Percentiles rank a stretch among this genome's conserved stretches.
phyloP scores from a whole-genome alignment of 495 filamentous ascomycete genomes.

The Lindgomyces ingoldianus region DNA sequence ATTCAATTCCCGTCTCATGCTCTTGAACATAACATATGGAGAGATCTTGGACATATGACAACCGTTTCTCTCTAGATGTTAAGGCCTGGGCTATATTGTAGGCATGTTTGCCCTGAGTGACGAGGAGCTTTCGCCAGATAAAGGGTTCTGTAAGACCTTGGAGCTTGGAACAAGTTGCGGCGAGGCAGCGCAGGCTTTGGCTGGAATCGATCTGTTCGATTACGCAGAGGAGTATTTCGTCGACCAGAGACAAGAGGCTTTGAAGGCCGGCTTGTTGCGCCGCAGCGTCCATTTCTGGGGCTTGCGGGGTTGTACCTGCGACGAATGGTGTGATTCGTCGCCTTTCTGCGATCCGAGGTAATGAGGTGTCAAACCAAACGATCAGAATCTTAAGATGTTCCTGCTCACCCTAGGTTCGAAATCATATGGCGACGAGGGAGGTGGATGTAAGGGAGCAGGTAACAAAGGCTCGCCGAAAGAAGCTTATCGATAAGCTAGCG shows the following conservation, averaged over 20 bases:
- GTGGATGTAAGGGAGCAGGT: no score
- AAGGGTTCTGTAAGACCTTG: slow-evolving; percentile 30
- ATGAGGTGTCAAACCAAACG: not conserved
- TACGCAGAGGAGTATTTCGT: slow-evolving; percentile 32
- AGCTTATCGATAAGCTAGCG: not conserved
- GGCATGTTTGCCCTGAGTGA: slow-evolving; percentile 17
- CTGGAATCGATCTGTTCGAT: slow-evolving; percentile 28
- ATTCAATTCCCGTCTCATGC: slow-evolving; percentile 17
- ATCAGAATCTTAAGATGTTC: not conserved
- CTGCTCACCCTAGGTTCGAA: not conserved
- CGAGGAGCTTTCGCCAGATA: slow-evolving; percentile 23
- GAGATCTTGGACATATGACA: slow-evolving; percentile 15
- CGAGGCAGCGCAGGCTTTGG: slow-evolving; percentile 20
- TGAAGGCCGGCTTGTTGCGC: not conserved
- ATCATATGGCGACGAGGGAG: no score
- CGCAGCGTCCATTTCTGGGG: not conserved
- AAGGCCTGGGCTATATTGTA: slow-evolving; percentile 1
- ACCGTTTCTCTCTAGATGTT: not conserved
- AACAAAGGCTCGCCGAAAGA: not conserved
- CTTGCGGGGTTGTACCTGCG: not conserved
- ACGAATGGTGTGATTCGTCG: not conserved
- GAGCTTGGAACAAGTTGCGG: slow-evolving; percentile 17
- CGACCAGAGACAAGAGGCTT: slow-evolving; percentile 12
- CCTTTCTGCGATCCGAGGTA: no score
- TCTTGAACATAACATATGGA: slow-evolving; percentile 16